phyloP scores from a whole-genome alignment of 2,329 filamentous ascomycete species.

The Dothistroma pini region DNA sequence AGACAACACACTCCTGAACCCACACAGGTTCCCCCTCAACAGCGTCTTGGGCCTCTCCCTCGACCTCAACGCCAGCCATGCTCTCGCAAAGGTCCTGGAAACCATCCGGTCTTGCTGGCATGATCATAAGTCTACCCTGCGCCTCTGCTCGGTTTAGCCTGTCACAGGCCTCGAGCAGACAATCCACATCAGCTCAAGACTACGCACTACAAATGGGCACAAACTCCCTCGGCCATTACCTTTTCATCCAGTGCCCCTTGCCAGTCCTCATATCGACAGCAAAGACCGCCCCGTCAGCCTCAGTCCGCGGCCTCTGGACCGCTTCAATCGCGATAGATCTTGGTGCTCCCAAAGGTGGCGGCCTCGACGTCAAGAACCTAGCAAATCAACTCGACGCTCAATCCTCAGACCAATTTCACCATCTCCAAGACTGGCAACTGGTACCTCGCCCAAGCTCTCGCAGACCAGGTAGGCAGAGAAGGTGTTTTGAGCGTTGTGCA shows the following conservation, averaged over 20 bases:
- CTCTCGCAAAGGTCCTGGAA: too few relatives aligned
- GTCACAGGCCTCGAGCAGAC: too few relatives aligned
- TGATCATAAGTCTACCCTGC: too few relatives aligned
- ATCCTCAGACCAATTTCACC: constrained; percentile 23
- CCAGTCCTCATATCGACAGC: constrained; percentile 32
- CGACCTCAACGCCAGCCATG: too few relatives aligned
- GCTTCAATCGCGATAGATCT: constrained; percentile 19
- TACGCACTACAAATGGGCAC: constrained; percentile 35
- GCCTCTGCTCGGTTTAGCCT: too few relatives aligned
- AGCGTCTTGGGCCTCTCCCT: too few relatives aligned
- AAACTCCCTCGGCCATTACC: constrained; percentile 34
- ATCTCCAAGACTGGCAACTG: constrained; percentile 32
- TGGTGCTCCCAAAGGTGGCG: constrained; percentile 26
- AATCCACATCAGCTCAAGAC: constrained; percentile 19
- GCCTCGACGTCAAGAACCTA: constrained; percentile 17
- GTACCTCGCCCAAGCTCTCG: constrained; percentile 24
- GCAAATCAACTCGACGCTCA: constrained; percentile 8
- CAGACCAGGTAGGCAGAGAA: neutral
- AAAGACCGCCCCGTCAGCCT: constrained; percentile 24
- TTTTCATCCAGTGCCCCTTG: constrained; percentile 34
- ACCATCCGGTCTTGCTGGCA: too few relatives aligned
- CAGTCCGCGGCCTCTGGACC: constrained; percentile 33
- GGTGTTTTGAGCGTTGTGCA: constrained; percentile 27
- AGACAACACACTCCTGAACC: too few relatives aligned
- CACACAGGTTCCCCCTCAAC: too few relatives aligned